Percentiles rank a stretch among this genome's conserved stretches.
These are phyloP conservation scores for Pichia kluyveri DNA, from an alignment of 805 yeast species.

Conservation along the genomic window DNA sequence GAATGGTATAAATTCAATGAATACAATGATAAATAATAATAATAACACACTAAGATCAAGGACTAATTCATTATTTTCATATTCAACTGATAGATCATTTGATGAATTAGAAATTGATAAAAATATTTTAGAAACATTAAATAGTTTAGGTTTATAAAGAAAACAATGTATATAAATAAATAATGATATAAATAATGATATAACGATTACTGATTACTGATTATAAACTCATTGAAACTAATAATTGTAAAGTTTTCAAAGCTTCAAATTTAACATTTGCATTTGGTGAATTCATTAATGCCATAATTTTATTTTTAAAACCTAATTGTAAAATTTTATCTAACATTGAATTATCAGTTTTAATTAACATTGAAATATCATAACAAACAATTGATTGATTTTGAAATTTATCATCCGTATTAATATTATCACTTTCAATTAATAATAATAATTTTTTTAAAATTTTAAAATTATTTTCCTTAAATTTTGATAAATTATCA, in stretches of 20 bases:
- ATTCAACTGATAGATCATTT: neutral
- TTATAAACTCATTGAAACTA: conserved; percentile 61
- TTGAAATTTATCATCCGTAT: conserved; percentile 19
- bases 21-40: neutral
- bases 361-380: conserved; percentile 56
- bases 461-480: conserved; percentile 66
- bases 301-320: conserved; percentile 77
- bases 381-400: conserved; percentile 54
- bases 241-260: conserved; percentile 85
- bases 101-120: neutral
- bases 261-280: conserved; percentile 92
- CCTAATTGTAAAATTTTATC: conserved; percentile 44
- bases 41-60: neutral
- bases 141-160: neutral
- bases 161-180: neutral
- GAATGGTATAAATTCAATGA: neutral
- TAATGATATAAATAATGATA: neutral
- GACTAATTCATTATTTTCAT: neutral
- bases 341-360: conserved; percentile 53
- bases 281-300: conserved; percentile 67
- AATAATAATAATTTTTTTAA: conserved; percentile 54
- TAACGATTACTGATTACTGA: neutral
- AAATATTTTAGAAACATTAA: neutral
- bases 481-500: conserved; percentile 69
- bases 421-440: conserved; percentile 21